Percentiles rank a stretch among this genome's conserved stretches.
phyloP scores from a whole-genome alignment of 1,139 yeast species.

The Suzukiozyma palmioleophila region DNA sequence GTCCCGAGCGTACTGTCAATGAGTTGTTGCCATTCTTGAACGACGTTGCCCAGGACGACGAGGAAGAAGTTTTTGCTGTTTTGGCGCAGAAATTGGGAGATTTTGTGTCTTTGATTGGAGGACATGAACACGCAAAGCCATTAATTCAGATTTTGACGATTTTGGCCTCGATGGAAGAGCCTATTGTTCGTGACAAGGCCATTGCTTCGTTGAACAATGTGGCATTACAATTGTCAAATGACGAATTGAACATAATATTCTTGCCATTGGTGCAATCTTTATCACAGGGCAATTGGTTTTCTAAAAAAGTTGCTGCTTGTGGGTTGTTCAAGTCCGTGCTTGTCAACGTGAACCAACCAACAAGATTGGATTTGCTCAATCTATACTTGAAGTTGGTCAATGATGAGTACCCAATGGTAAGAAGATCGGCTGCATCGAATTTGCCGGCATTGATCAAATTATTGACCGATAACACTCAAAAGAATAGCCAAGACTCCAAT shows the following conservation, averaged over 20 bases:
- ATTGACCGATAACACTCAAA: conserved; percentile 37
- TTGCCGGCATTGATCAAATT: conserved; percentile 69
- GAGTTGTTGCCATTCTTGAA: conserved; percentile 85
- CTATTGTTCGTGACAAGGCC: conserved; percentile 94
- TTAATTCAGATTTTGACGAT: conserved; percentile 84
- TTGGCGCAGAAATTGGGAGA: conserved; percentile 87
- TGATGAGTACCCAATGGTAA: conserved; percentile 98
- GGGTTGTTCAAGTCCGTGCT: conserved; percentile 79
- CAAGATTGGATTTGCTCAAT: conserved; percentile 59
- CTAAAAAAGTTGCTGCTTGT: conserved; percentile 86
- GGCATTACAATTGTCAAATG: conserved; percentile 58
- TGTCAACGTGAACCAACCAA: conserved; percentile 50
- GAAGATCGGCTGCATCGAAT: conserved; percentile 88
- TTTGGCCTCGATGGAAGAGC: conserved; percentile 92
- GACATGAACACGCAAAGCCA: conserved; percentile 69
- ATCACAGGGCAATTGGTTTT: conserved; percentile 91
- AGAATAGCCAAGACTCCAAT: conserved; percentile 17
- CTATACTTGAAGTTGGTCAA: conserved; percentile 67
- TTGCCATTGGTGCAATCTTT: conserved; percentile 74
- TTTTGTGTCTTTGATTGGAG: conserved; percentile 85
- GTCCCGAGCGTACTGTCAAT: conserved; percentile 85
- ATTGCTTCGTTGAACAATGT: conserved; percentile 77
- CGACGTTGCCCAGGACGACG: conserved; percentile 95
- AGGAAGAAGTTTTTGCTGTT: conserved; percentile 94
- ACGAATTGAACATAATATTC: conserved; percentile 64